Base-by-base conservation (phyloP, 441 rosid genomes). In the Mallotus repandus region DNA sequence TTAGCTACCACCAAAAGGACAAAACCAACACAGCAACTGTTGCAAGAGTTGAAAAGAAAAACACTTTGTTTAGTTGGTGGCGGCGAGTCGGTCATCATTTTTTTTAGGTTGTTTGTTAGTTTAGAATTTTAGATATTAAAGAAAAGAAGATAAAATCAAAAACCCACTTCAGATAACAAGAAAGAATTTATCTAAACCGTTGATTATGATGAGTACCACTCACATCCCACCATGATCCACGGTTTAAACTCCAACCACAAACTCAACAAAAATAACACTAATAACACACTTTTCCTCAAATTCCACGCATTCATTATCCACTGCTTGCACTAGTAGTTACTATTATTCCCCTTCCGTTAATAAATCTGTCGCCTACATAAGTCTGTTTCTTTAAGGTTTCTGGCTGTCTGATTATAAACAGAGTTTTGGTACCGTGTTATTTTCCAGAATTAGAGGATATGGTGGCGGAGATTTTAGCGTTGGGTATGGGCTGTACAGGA, bases 391-490 rank as follows among this genome's bases (percentile, higher is more conserved):
- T 12, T 41, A 18, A 10, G 43, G 50, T 56, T 56, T n/a, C 41
- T 41, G 9, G 41, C 41, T 38, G 15, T 32, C 46, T 6, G 41
- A 38, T 66, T 1, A 14, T 13, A 2, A 16, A 18, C 3, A 8
- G 10, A n/a, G 7, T 61, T 13, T 50, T 38, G 7, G 41, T 38
- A 6, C 7, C 5, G 41, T 19, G 14, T 22, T 6, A 3, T 35
- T 9, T 8, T 18, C 1, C 41, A 67, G 12, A 64, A 8, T 11
- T 3, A 38, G 22, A 18, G 56, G 59, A 71, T 21, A 89, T 70
- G 85, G 78, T 78, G 84, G 74, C 85, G 76, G 93, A 84, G 80
- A 77, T 89, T 8, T 82, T 89, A 32, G 75, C 86, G 62, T 69
- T 87, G 71, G 88, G 58, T 16, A 54, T 54, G 58, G 22, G 91